Evolutionary conservation across 2,329 filamentous ascomycete species (phyloP).

Genomic region (Pseudogymnoascus verrucosus): DNA sequence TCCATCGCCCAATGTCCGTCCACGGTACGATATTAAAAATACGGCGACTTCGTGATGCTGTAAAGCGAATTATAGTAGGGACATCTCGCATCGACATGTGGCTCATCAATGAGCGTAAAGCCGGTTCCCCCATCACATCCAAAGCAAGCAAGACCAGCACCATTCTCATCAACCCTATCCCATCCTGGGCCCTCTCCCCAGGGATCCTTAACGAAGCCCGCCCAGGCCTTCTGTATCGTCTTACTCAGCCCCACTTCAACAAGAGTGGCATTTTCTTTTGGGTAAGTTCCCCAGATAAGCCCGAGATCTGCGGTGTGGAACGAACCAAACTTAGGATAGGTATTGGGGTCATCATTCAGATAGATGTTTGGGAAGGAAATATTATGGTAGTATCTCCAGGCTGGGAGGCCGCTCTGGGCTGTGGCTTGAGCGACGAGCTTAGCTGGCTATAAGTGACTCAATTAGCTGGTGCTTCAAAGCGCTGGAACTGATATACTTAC

Average conservation of each 20-base stretch:
- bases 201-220: conserved; percentile 24
- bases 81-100: background rate
- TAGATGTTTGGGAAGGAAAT: background rate
- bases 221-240: conserved; percentile 24
- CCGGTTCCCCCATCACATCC: background rate
- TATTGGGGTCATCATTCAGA: background rate
- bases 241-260: conserved; percentile 18
- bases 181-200: conserved; percentile 20
- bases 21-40: background rate
- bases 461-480: background rate
- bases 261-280: conserved; percentile 15
- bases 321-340: conserved; percentile 17
- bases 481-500: background rate
- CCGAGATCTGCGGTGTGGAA: conserved; percentile 31
- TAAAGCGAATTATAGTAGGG: background rate
- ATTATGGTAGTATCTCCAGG: background rate
- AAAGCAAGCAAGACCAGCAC: background rate
- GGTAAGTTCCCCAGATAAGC: conserved; percentile 25
- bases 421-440: background rate
- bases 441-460: background rate
- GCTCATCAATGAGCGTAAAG: background rate
- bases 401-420: background rate
- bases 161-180: conserved; percentile 9
- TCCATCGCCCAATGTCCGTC: background rate
- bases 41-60: background rate